Evolutionary conservation across 768 basidiomycete species (phyloP).

Genomic region (Ramaria sp.): DNA sequence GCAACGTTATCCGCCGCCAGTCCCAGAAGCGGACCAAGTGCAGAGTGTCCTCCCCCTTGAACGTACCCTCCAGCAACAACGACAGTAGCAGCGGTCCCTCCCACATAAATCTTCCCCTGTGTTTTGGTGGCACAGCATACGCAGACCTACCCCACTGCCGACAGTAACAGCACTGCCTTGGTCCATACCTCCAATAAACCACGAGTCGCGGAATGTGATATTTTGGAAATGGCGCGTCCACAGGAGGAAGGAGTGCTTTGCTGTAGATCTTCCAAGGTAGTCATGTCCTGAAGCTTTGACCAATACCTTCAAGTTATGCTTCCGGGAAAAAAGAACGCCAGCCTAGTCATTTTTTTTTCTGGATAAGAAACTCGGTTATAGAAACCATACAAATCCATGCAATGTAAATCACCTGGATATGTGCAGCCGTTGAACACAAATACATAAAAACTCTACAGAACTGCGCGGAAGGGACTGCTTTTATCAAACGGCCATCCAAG

Average conservation of each 20-base stretch:
- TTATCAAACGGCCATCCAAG: not conserved
- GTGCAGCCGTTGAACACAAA: slow-evolving; percentile 16
- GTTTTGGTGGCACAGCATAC: slow-evolving; percentile 30
- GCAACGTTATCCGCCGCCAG: slow-evolving; percentile 17
- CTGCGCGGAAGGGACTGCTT: not conserved
- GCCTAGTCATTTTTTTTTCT: slow-evolving; percentile 1
- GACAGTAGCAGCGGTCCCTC: slow-evolving; percentile 29
- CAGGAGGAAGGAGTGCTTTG: slow-evolving; percentile 24
- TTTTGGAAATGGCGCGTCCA: slow-evolving; percentile 28
- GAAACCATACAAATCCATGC: too few species aligned
- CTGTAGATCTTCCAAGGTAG: slow-evolving; percentile 28
- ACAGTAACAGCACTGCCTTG: slow-evolving; percentile 20
- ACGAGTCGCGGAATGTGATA: slow-evolving; percentile 20
- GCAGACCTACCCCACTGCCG: slow-evolving; percentile 36
- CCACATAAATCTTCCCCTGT: slow-evolving; percentile 32
- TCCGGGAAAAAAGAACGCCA: slow-evolving; percentile 7
- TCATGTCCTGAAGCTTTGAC: slow-evolving; percentile 21
- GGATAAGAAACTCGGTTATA: not conserved
- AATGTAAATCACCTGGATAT: slow-evolving; percentile 19
- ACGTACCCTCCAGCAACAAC: slow-evolving; percentile 41
- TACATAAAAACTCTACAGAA: not conserved
- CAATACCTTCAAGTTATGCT: slow-evolving; percentile 16
- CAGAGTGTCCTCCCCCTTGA: slow-evolving; percentile 36
- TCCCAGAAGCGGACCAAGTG: slow-evolving; percentile 17
- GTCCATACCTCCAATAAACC: slow-evolving; percentile 12